These are phyloP conservation scores for Trametes sp. DNA, from an alignment of 1,284 basidiomycete species.

Conservation along the genomic window DNA sequence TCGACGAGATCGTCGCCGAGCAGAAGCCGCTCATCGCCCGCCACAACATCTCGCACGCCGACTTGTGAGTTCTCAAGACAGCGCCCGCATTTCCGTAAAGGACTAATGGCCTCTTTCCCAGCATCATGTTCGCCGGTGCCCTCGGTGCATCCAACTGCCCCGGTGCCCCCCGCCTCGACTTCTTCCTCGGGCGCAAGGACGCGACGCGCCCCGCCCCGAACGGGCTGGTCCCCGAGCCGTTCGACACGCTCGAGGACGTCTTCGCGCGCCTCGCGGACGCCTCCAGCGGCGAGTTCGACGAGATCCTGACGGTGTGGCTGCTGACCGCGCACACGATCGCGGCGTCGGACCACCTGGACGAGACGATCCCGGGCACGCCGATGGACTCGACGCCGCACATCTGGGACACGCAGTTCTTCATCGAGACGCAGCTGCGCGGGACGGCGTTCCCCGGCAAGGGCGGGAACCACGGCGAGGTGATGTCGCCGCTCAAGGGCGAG, in stretches of 20 bases:
- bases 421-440: constrained; percentile 37
- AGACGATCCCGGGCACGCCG: constrained; percentile 31
- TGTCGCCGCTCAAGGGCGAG: constrained; percentile 36
- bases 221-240: constrained; percentile 48
- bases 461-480: constrained; percentile 34
- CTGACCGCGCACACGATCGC: constrained; percentile 42
- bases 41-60: constrained; percentile 38
- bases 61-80: constrained; percentile 33
- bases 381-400: constrained; percentile 32
- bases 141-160: constrained; percentile 42
- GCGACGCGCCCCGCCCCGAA: constrained; percentile 45
- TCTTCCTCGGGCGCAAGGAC: constrained; percentile 43
- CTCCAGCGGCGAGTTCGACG: constrained; percentile 37
- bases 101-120: neutral
- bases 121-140: constrained; percentile 43
- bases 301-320: constrained; percentile 51
- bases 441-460: constrained; percentile 40
- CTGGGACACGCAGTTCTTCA: constrained; percentile 36
- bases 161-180: constrained; percentile 40
- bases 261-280: constrained; percentile 37
- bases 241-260: constrained; percentile 42
- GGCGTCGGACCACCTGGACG: constrained; percentile 33
- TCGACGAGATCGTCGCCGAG: constrained; percentile 38
- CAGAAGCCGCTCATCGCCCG: constrained; percentile 37
- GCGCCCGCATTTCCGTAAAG: too few species aligned